Evolutionary conservation across 2,329 filamentous ascomycete genomes (phyloP).

Genomic region (Coniochaeta hoffmannii): DNA sequence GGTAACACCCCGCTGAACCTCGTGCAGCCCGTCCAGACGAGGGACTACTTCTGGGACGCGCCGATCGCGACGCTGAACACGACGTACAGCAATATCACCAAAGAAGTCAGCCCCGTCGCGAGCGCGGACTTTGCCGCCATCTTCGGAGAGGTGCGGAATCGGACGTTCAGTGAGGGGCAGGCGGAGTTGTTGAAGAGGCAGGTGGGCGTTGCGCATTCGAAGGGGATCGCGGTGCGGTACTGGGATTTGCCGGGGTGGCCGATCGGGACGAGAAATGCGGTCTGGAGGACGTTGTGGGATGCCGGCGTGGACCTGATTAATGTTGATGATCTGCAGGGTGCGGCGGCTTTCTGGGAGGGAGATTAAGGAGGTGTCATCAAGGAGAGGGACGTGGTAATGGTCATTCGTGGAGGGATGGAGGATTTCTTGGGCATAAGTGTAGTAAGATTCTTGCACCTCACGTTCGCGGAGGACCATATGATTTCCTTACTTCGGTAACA

Average conservation of each 20-base stretch:
- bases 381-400: no score
- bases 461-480: no score
- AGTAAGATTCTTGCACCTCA: no score
- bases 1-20: constrained; percentile 52
- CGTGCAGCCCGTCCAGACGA: constrained; percentile 48
- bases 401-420: no score
- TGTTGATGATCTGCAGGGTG: constrained; percentile 53
- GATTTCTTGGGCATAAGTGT: no score
- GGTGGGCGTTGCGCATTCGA: constrained; percentile 42
- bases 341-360: constrained; percentile 24
- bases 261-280: constrained; percentile 45
- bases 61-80: constrained; percentile 14
- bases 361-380: not conserved
- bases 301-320: constrained; percentile 56
- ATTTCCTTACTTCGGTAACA: no score
- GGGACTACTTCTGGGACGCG: constrained; percentile 30
- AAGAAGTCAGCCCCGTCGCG: constrained; percentile 17
- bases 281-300: constrained; percentile 49
- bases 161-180: constrained; percentile 37
- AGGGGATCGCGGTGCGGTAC: constrained; percentile 52
- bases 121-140: constrained; percentile 27
- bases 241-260: constrained; percentile 57
- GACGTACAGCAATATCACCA: constrained; percentile 16
- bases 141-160: constrained; percentile 24
- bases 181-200: constrained; percentile 41